These are phyloP conservation scores for Mitragyna speciosa DNA, from an alignment of 257 asterid species.

Conservation along the genomic window DNA sequence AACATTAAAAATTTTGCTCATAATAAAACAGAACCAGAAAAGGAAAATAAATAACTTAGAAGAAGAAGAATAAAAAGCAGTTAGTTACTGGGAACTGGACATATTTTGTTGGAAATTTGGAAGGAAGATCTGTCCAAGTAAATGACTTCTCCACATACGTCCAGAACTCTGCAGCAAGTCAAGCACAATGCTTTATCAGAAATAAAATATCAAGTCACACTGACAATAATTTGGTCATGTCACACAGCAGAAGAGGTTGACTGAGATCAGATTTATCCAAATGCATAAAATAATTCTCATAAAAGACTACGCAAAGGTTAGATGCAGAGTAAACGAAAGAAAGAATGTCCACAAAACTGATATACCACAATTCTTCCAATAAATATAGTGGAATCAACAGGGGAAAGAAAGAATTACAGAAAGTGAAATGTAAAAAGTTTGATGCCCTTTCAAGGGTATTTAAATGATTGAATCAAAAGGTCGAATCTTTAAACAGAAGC, in stretches of 20 bases:
- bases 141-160: constrained; percentile 91
- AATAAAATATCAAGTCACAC: not conserved
- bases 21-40: constrained; percentile 11
- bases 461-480: not conserved
- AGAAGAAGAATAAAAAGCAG: not conserved
- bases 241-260: not conserved
- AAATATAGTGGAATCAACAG: not conserved
- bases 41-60: constrained; percentile 2
- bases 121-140: constrained; percentile 97
- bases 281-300: not conserved
- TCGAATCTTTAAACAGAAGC: no score
- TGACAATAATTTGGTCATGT: not conserved
- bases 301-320: not conserved
- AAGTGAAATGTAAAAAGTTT: not conserved
- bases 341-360: no score
- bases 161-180: constrained; percentile 79
- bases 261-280: not conserved
- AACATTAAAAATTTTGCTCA: constrained; percentile 2
- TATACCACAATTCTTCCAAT: not conserved
- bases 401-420: not conserved
- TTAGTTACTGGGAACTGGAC: constrained; percentile 91
- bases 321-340: no score
- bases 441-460: not conserved
- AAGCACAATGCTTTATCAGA: not conserved
- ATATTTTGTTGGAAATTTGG: constrained; percentile 96